These are phyloP conservation scores for Rubroshorea leprosula DNA, from an alignment of 345 rosid species.

Conservation along the genomic window DNA sequence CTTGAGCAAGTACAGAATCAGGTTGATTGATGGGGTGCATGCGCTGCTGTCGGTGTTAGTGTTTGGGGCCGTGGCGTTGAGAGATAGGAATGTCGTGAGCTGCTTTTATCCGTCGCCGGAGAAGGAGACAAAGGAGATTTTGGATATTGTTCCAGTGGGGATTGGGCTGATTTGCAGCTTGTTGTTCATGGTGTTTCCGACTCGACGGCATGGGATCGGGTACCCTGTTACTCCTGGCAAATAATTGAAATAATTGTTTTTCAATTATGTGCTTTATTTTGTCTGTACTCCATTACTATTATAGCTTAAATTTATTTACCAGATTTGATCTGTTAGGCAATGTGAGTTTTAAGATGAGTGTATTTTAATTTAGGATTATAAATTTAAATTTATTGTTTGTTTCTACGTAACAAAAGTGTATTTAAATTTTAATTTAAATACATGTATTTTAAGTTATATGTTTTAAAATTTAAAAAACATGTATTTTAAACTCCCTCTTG, in stretches of 20 bases:
- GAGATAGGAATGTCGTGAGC: constrained; percentile 58
- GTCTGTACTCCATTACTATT: too few relatives aligned
- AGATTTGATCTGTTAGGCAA: too few relatives aligned
- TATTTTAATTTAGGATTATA: too few relatives aligned
- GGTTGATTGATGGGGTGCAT: constrained; percentile 58
- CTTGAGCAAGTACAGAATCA: constrained; percentile 38
- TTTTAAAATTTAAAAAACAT: too few relatives aligned
- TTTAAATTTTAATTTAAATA: too few relatives aligned
- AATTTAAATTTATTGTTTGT: too few relatives aligned
- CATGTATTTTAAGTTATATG: too few relatives aligned
- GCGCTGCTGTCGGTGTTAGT: constrained; percentile 59
- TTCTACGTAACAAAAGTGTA: too few relatives aligned
- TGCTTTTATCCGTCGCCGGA: constrained; percentile 71
- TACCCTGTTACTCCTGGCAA: constrained; percentile 56
- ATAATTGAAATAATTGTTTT: constrained; percentile 8
- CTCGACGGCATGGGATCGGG: constrained; percentile 87
- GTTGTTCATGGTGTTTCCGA: constrained; percentile 73
- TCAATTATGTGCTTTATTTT: neutral
- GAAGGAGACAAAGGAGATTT: constrained; percentile 51
- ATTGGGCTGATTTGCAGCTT: constrained; percentile 64
- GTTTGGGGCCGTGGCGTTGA: constrained; percentile 63
- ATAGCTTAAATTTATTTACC: too few relatives aligned
- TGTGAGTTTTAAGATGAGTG: too few relatives aligned
- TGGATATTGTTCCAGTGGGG: constrained; percentile 66
- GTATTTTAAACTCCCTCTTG: too few relatives aligned